These are phyloP conservation scores for Vigna hirtella DNA, from an alignment of 306 rosid genomes.

Conservation along the genomic window DNA sequence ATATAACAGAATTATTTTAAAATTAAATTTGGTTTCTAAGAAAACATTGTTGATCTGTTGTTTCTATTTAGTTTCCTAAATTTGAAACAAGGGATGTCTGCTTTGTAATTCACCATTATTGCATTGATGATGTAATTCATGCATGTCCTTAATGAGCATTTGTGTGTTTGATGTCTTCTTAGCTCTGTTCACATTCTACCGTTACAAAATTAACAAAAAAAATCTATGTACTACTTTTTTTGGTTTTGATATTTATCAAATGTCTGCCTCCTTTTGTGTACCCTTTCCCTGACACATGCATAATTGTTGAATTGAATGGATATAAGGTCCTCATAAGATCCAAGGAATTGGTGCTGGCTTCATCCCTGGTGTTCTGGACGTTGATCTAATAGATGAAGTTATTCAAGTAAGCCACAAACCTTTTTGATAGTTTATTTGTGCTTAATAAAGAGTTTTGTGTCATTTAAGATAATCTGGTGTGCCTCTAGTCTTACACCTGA, in stretches of 20 bases:
- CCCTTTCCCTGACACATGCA: conserved; percentile 44
- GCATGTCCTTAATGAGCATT: not conserved
- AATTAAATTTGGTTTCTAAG: not conserved
- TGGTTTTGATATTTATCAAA: conserved; percentile 20
- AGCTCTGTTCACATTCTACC: not conserved
- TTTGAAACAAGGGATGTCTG: not conserved
- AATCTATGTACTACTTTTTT: not conserved
- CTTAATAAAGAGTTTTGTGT: not conserved
- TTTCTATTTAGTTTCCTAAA: not conserved
- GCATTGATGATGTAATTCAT: not conserved
- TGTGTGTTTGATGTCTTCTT: conserved; percentile 2
- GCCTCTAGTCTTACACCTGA: not conserved
- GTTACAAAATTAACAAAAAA: not conserved
- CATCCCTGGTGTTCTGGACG: conserved; percentile 92
- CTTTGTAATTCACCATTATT: not conserved
- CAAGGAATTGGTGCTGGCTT: conserved; percentile 99
- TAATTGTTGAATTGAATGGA: conserved; percentile 37
- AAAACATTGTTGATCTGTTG: not conserved
- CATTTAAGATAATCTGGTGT: conserved; percentile 6
- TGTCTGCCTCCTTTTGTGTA: not conserved
- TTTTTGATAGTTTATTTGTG: conserved; percentile 20
- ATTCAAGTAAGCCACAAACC: conserved; percentile 72
- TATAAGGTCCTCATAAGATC: conserved; percentile 93
- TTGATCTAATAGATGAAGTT: conserved; percentile 74
- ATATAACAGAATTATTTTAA: not conserved